Percentiles rank a stretch among this genome's conserved stretches.
Evolutionary conservation across 192 early-diverging fungal genomes (phyloP).

Genomic region (Entomortierella beljakovae): DNA sequence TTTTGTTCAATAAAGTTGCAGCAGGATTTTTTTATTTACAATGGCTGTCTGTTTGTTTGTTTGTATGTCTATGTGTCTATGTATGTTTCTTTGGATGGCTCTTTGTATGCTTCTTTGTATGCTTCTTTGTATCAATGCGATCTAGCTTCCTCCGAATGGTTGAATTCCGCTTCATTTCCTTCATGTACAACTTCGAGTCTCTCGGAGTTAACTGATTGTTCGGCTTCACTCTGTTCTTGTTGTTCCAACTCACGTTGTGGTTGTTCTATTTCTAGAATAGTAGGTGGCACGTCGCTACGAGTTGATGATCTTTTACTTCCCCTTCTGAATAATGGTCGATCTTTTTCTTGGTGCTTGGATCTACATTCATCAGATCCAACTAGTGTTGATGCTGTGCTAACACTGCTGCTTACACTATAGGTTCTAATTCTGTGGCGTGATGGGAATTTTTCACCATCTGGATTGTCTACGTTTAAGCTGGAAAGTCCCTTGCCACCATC

Average conservation of each 20-base stretch:
- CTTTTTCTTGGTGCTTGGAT: not conserved
- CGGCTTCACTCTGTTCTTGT: too few relatives aligned
- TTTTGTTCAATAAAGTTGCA: too few relatives aligned
- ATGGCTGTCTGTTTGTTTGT: too few relatives aligned
- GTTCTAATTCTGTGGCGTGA: constrained; percentile 12
- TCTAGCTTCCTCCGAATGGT: not conserved
- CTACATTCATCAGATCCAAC: constrained; percentile 19
- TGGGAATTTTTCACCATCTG: not conserved
- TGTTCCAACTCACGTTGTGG: too few relatives aligned
- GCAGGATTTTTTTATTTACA: too few relatives aligned
- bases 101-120: too few relatives aligned
- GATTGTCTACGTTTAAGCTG: not conserved
- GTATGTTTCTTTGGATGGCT: too few relatives aligned
- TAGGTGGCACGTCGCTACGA: not conserved
- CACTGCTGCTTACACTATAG: constrained; percentile 18
- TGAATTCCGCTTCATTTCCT: not conserved
- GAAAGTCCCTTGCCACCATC: not conserved
- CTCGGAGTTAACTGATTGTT: not conserved
- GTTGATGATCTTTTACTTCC: not conserved
- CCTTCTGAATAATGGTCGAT: not conserved
- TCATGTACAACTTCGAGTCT: not conserved
- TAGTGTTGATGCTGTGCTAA: constrained; percentile 25
- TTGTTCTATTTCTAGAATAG: not conserved
- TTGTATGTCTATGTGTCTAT: too few relatives aligned
- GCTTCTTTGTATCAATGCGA: not conserved